Conservation (phyloP, 148 eudicot species). For the Salicornia ramosissima region DNA sequence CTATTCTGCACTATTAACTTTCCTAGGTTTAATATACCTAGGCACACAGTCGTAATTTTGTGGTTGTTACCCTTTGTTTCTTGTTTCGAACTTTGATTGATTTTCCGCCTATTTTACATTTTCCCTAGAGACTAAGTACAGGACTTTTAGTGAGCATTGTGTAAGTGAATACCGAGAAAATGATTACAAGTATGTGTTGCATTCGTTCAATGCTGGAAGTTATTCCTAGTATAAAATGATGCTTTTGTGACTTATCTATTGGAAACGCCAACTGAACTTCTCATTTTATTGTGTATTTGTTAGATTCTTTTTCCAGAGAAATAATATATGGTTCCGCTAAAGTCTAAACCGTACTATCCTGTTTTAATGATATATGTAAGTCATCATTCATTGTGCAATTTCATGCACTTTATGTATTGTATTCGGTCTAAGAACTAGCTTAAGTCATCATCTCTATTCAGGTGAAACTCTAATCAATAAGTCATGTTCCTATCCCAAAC, state of each 20-base stretch:
- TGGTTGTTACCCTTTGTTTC: neutral
- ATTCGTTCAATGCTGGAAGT: neutral
- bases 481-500: neutral
- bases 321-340: neutral
- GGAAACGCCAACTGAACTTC: neutral
- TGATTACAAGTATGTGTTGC: neutral
- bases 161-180: too few relatives aligned
- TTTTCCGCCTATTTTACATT: neutral
- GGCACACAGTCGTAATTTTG: neutral
- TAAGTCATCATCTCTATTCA: neutral
- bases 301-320: too few relatives aligned
- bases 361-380: too few relatives aligned
- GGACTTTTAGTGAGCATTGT: neutral
- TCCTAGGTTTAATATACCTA: neutral
- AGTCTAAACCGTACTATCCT: neutral
- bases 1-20: neutral
- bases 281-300: neutral
- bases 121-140: neutral
- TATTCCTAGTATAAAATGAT: neutral
- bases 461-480: neutral
- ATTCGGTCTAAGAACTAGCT: neutral
- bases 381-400: neutral
- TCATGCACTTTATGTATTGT: neutral
- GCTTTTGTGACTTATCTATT: neutral
- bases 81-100: neutral